These are phyloP conservation scores for Ophiostoma australiae DNA, from an alignment of 2,329 filamentous ascomycete species.

Conservation along the genomic window DNA sequence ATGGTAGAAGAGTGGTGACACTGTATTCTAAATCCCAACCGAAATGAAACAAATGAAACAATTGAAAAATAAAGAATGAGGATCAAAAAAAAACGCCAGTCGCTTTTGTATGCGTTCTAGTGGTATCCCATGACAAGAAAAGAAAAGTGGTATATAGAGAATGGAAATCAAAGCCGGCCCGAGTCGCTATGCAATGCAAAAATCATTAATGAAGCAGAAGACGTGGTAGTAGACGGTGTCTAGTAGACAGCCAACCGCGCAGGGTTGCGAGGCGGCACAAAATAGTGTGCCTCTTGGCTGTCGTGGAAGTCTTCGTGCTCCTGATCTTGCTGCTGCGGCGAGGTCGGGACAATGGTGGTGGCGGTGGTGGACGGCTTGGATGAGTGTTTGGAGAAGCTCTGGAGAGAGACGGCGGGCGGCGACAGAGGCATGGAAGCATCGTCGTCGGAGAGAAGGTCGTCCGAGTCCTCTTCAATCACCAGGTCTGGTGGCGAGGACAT, in stretches of 20 bases:
- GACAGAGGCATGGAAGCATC: slow-evolving; percentile 66
- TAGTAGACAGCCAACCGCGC: slow-evolving; percentile 54
- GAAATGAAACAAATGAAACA: neutral
- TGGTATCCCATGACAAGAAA: neutral
- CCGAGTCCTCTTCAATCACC: slow-evolving; percentile 54
- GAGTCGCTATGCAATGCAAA: slow-evolving; percentile 22
- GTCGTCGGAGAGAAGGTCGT: slow-evolving; percentile 61
- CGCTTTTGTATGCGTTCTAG: slow-evolving; percentile 17
- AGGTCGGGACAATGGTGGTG: slow-evolving; percentile 14
- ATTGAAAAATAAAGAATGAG: neutral
- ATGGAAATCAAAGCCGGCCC: slow-evolving; percentile 7
- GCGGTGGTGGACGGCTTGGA: slow-evolving; percentile 31
- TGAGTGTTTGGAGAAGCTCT: slow-evolving; percentile 55
- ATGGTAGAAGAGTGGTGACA: slow-evolving; percentile 24
- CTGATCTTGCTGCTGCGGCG: slow-evolving; percentile 36
- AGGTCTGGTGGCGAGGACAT: slow-evolving; percentile 61
- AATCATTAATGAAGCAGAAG: slow-evolving; percentile 3
- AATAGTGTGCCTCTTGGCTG: slow-evolving; percentile 36
- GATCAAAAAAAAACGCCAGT: slow-evolving; percentile 15
- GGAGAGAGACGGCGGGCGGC: slow-evolving; percentile 54
- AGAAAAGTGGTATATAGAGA: slow-evolving; percentile 17
- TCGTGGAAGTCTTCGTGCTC: slow-evolving; percentile 30
- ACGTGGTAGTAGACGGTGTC: neutral
- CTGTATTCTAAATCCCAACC: slow-evolving; percentile 20
- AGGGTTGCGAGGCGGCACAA: slow-evolving; percentile 49